Evolutionary conservation across 2,329 filamentous ascomycete genomes (phyloP), one percentile per base, ranked within the genome.

Genomic region (Hypoxylon sp.): DNA sequence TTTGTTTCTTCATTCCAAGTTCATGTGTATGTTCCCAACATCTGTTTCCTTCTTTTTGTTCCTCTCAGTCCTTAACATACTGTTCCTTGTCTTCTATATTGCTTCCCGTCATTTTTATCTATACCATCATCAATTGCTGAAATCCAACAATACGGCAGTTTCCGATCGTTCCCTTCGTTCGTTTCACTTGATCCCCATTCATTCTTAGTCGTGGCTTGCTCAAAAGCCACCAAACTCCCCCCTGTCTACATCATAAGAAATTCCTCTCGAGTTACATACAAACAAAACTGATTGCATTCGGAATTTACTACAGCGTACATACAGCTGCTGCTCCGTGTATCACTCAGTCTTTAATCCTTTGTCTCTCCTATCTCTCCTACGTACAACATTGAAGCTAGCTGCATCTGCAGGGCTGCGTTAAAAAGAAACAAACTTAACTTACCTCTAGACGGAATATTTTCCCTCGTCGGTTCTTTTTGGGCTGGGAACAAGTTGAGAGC

Each of bases 141-240:
- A 46, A 55, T 53, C 42, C 24, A 53, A 54, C 46, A n/a, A 44
- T 9, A 55, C 64, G 64, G 63, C 54, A 69, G 61, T 58, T 63
- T 70, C 66, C 66, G 66, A 52, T 67, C 69, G 11, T 71, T 71
- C 63, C 61, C 58, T 70, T 71, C 67, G 17, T 59, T 71, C 69
- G 67, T 66, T 71, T 71, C 69, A 59, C 61, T 59, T 33, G 46
- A 60, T 51, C 67, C 52, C 57, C 68, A 44, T 63, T 63, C 65
- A 69, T 71, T 71, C 65, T 57, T 71, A 50, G 35, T 51, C 35
- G 67, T 67, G 60, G 63, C 53, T 57, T 57, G 51, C 57, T 62
- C 62, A 54, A 53, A 53, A 64, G 46, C 48, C 35, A 57, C 42
- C 35, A 8, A 59, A 22, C 19, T n/a, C 29, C 29, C 47, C 64